A percentile compares a stretch with the other conserved stretches of the same genome.
These are phyloP conservation scores for Candida silvicultrix DNA, from an alignment of 805 yeast genomes.

Conservation along the genomic window DNA sequence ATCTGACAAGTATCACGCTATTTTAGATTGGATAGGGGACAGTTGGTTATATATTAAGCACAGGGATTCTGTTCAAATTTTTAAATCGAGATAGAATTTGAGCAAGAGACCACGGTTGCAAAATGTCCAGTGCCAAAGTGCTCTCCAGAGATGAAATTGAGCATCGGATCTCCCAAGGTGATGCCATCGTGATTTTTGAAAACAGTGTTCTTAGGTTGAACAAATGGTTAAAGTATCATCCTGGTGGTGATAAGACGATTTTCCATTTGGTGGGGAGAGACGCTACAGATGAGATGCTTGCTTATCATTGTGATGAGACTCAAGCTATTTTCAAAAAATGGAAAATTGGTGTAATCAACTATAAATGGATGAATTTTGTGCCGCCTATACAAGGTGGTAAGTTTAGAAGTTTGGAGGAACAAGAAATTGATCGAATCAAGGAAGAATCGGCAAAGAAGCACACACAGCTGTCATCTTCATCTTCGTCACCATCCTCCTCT, in stretches of 20 bases:
- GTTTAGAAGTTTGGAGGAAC: conserved; percentile 29
- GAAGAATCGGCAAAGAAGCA: background rate
- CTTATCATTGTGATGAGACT: conserved; percentile 67
- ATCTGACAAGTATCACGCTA: background rate
- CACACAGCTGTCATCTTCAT: background rate
- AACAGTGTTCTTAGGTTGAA: conserved; percentile 58
- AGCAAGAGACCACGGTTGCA: too few relatives aligned
- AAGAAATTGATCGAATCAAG: conserved; percentile 3
- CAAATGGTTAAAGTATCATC: conserved; percentile 68
- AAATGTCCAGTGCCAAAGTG: conserved; percentile 15
- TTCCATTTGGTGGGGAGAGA: conserved; percentile 83
- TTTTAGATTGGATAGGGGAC: background rate
- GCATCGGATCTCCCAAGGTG: conserved; percentile 58
- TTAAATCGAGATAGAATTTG: too few relatives aligned
- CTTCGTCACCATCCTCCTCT: background rate
- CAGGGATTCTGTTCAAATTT: too few relatives aligned
- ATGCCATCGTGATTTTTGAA: conserved; percentile 62
- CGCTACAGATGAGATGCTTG: conserved; percentile 87
- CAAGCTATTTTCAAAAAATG: conserved; percentile 43
- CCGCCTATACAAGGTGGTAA: conserved; percentile 88
- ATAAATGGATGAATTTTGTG: conserved; percentile 64
- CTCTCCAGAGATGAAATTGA: conserved; percentile 43
- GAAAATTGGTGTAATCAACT: conserved; percentile 59
- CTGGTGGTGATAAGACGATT: conserved; percentile 86
- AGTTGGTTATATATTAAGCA: too few relatives aligned